Evolutionary conservation across 441 rosid genomes (phyloP), one percentile per base, ranked within the genome.

Genomic region (Biscutella laevigata): DNA sequence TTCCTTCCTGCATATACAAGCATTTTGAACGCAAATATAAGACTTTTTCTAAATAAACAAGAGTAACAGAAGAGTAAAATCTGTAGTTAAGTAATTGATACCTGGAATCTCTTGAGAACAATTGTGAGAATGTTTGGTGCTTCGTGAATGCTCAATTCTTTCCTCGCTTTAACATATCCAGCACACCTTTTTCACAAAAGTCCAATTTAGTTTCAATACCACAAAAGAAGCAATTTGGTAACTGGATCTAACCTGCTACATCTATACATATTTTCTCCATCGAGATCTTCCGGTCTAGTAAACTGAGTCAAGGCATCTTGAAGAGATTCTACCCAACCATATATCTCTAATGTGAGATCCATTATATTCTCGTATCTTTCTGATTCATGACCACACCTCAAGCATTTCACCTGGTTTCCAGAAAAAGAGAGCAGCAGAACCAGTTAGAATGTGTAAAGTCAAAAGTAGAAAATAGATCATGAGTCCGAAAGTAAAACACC

Each of bases 81-180:
- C 15, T 49, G 27, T 35, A 27, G 54, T 6, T 3, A 17, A 16
- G 16, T 40, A 55, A 49, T 3, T 42, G 22, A 46, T 73, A 87
- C 95, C 94, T 82, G 86, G 72, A 84, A 87, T 74, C 95, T 75
- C 79, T 87, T 87, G 50, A 87, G 76, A 57, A 84, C 95, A 70
- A 87, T 84, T 8, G 95, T 87, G 71, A 87, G 81, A 53, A 87
- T 71, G 68, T 87, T 87, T 33, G 95, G 95, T 27, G 95, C 90
- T 71, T 87, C 94, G 5, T 84, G 88, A 61, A 84, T 75, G 69
- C 82, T 70, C 77, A 87, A 61, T 66, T 84, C 89, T 78, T 87
- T 87, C 68, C 79, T 75, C 8, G 95, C 95, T 64, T 52, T 75
- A 22, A 80, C 95, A 74, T 87, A 87, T 61, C 81, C 59, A 57